These are phyloP conservation scores for Collybiopsis luxurians DNA, from an alignment of 768 basidiomycete species.

Conservation along the genomic window DNA sequence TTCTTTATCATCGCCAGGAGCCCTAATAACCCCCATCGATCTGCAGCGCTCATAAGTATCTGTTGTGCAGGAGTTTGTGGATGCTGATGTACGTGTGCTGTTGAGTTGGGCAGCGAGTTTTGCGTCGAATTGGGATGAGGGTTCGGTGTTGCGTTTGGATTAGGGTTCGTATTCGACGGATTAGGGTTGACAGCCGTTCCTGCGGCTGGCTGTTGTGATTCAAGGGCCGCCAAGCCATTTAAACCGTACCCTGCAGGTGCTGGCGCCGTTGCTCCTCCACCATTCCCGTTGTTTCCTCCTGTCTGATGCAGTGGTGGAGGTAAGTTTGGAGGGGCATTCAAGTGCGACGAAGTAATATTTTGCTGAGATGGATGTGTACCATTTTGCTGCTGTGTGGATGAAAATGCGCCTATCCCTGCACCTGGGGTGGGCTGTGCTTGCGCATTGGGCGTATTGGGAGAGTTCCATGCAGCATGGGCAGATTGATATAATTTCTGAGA, in stretches of 20 bases:
- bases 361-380: constrained; percentile 38
- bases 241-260: constrained; percentile 14
- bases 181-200: constrained; percentile 24
- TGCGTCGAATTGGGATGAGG: constrained; percentile 11
- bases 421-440: constrained; percentile 19
- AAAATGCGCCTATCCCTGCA: constrained; percentile 4
- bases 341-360: constrained; percentile 41
- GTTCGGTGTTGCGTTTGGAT: constrained; percentile 34
- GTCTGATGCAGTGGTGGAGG: neutral
- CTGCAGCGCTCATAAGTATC: constrained; percentile 87
- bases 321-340: constrained; percentile 52
- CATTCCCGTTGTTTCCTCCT: constrained; percentile 34
- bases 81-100: constrained; percentile 42
- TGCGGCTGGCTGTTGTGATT: constrained; percentile 23
- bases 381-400: constrained; percentile 36
- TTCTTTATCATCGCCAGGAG: constrained; percentile 86
- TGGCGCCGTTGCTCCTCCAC: constrained; percentile 34
- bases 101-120: constrained; percentile 28
- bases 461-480: constrained; percentile 64
- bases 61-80: constrained; percentile 93
- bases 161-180: constrained; percentile 27
- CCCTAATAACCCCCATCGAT: constrained; percentile 91
- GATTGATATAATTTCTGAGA: constrained; percentile 59
- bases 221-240: constrained; percentile 23
- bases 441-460: constrained; percentile 39